Evolutionary conservation across 2,329 filamentous ascomycete species (phyloP).

Genomic region (Botrytis elliptica): DNA sequence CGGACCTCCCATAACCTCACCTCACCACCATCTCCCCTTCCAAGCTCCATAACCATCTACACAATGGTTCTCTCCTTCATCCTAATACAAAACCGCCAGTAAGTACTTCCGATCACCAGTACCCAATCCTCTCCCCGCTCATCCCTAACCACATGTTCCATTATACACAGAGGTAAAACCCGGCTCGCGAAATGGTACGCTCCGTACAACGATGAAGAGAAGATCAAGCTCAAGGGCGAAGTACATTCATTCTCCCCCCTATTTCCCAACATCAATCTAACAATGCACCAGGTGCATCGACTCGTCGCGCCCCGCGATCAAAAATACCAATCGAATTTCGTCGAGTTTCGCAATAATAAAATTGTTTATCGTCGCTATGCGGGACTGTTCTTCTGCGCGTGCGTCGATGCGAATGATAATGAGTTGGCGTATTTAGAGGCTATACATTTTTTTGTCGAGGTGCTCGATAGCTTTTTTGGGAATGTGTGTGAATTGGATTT

Average conservation of each 20-base stretch:
- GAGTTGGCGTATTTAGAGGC: conserved; percentile 95
- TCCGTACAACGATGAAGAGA: conserved; percentile 97
- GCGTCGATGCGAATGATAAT: conserved; percentile 98
- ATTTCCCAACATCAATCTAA: background rate
- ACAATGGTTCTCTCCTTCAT: conserved; percentile 74
- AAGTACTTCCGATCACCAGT: conserved; percentile 29
- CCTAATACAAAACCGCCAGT: conserved; percentile 88
- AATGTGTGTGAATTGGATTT: conserved; percentile 98
- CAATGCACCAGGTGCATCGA: conserved; percentile 72
- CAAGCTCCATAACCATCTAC: background rate
- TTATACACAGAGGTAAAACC: conserved; percentile 80
- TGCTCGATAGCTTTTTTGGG: conserved; percentile 96
- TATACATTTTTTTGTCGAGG: conserved; percentile 99
- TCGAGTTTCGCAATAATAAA: conserved; percentile 93
- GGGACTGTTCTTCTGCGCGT: conserved; percentile 98
- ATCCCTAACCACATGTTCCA: background rate
- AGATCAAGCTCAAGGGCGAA: conserved; percentile 98
- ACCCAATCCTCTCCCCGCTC: background rate
- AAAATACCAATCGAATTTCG: conserved; percentile 99
- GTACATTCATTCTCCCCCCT: conserved; percentile 46
- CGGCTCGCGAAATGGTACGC: conserved; percentile 98
- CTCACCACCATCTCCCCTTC: background rate
- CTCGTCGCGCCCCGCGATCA: conserved; percentile 97
- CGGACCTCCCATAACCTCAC: conserved; percentile 8
- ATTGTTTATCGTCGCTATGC: conserved; percentile 97